Percentiles rank a stretch among this genome's conserved stretches.
Evolutionary conservation across 148 eudicot genomes (phyloP).

Genomic region (Bassia scoparia): DNA sequence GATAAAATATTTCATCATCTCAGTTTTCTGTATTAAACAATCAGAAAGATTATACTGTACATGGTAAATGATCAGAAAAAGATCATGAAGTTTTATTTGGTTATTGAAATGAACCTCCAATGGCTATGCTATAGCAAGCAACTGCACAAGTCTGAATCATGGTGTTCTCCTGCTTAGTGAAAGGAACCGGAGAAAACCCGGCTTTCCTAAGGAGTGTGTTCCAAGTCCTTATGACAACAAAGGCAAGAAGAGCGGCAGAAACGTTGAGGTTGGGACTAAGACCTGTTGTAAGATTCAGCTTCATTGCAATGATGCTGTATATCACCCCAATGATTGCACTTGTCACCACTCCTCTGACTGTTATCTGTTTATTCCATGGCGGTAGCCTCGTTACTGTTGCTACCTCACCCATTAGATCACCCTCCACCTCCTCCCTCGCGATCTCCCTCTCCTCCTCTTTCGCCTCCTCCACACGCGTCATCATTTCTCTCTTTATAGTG

Average conservation of each 20-base stretch:
- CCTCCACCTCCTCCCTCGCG: slow-evolving; percentile 25
- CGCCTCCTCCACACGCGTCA: slow-evolving; percentile 9
- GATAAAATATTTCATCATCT: no score
- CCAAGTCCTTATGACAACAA: slow-evolving; percentile 57
- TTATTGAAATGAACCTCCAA: slow-evolving; percentile 47
- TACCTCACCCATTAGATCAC: slow-evolving; percentile 7
- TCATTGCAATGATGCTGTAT: slow-evolving; percentile 73
- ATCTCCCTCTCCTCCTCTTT: slow-evolving; percentile 28
- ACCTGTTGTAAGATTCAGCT: slow-evolving; percentile 69
- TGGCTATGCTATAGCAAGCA: slow-evolving; percentile 76
- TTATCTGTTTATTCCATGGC: slow-evolving; percentile 78
- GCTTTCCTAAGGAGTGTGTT: slow-evolving; percentile 39
- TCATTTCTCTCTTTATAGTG: background rate
- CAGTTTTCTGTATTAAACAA: no score
- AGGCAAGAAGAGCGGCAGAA: slow-evolving; percentile 80
- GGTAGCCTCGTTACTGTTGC: slow-evolving; percentile 30
- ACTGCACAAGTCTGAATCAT: slow-evolving; percentile 86
- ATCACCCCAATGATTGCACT: slow-evolving; percentile 53
- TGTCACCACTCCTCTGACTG: slow-evolving; percentile 50
- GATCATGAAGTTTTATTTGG: background rate
- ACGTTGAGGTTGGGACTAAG: slow-evolving; percentile 71
- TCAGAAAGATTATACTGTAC: no score
- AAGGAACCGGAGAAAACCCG: slow-evolving; percentile 54
- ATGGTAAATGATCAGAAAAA: background rate
- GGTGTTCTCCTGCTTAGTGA: slow-evolving; percentile 80